Conservation (phyloP, 306 rosid genomes). For the Prosopis cineraria region DNA sequence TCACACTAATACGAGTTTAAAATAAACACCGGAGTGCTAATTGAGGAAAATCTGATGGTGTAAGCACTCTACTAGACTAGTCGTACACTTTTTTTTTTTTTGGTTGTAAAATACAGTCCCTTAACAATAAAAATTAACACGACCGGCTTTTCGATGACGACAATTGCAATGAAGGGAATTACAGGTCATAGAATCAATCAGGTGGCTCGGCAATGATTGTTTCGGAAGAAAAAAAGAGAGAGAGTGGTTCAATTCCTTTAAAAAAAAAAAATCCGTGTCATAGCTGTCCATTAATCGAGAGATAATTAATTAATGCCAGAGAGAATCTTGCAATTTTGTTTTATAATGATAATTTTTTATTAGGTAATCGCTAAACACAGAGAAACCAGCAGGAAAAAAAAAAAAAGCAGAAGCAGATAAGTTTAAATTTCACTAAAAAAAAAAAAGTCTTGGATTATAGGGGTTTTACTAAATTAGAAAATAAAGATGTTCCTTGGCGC, state of each 20-base stretch:
- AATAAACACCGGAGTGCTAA: background rate
- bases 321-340: background rate
- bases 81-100: background rate
- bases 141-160: conserved; percentile 2
- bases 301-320: background rate
- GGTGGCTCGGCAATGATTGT: conserved; percentile 30
- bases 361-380: too few species aligned
- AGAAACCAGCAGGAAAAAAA: too few species aligned
- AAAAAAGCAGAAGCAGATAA: too few species aligned
- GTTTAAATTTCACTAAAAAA: too few species aligned
- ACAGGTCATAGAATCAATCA: conserved; percentile 24
- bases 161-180: conserved; percentile 11
- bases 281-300: conserved; percentile 14
- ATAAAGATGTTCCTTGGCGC: too few species aligned
- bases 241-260: background rate
- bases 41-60: background rate
- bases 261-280: background rate
- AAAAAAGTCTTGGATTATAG: too few species aligned
- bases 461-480: too few species aligned
- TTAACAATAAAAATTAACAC: background rate
- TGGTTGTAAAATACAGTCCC: too few species aligned
- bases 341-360: background rate
- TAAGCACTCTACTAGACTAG: background rate
- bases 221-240: background rate
- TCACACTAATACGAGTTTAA: background rate